Evolutionary conservation across 2,329 filamentous ascomycete genomes (phyloP), one percentile per base, ranked within the genome.

Genomic region (Colletotrichum falcatum): DNA sequence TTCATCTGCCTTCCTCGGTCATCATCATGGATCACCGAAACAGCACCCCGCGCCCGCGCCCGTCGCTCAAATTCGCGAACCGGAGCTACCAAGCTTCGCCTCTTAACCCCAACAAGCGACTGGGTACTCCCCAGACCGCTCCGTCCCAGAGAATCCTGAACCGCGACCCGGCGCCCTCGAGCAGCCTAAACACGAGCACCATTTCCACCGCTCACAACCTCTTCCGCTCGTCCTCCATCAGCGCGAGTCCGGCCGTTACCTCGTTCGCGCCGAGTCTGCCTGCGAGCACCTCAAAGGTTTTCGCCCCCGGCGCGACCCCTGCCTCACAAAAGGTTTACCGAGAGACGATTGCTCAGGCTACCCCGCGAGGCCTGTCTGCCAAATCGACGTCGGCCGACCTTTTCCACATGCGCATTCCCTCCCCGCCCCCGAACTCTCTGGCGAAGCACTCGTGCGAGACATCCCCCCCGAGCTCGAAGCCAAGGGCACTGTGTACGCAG

Each of bases 381-480:
- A 85, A 84, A 76, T 81, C 83, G 7, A 77, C 82, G 2, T 83
- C 85, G 23, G 84, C 83, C 71, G 86, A 89, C 54, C 82, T 87
- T 20, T 90, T 90, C 75, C 78, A 83, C 35, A 87, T 89, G 87
- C 86, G 86, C 74, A 90, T 90, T 68, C 82, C 86, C 30, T 87
- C 86, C 23, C 88, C 88, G 0, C 87, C 88, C 82, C 83, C 12
- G 84, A 88, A 70, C 81, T 90, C 37, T 87, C 85, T 18, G 88
- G 88, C 71, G 87, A 89, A 76, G 83, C 79, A 60, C 75, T 90
- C 26, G 81, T 86, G 9, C 84, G 85, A 72, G 84, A 87, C 75
- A 81, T 90, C 0, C 88, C 88, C 33, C 82, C 85, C 37, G 83
- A 87, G 23, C 83, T 85, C 75, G 83, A 83, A 59, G 81, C 84